Percentiles rank a stretch among this genome's conserved stretches.
phyloP scores from a whole-genome alignment of 2,329 filamentous ascomycete genomes.

The Decorospora gaudefroyi region DNA sequence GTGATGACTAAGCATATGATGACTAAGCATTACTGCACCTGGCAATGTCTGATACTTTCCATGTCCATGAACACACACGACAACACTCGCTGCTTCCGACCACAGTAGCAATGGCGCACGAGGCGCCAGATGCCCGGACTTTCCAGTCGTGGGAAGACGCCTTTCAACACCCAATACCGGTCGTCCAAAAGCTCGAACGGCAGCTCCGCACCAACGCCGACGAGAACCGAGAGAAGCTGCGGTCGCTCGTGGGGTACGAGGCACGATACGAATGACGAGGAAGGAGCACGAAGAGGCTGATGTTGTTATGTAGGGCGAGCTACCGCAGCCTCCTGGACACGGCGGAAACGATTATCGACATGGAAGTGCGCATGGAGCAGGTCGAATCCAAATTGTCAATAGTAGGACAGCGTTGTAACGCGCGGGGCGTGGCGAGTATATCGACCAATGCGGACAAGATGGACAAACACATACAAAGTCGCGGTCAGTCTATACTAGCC shows the following conservation, averaged over 20 bases:
- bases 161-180: constrained; percentile 67
- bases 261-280: not conserved
- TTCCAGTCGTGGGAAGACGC: constrained; percentile 69
- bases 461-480: constrained; percentile 51
- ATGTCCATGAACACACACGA: constrained; percentile 2
- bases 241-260: constrained; percentile 66
- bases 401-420: constrained; percentile 78
- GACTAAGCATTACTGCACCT: constrained; percentile 15
- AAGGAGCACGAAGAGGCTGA: constrained; percentile 8
- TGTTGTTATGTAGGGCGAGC: constrained; percentile 57
- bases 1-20: constrained; percentile 20
- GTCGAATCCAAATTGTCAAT: constrained; percentile 72
- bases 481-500: constrained; percentile 46
- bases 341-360: constrained; percentile 89
- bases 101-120: constrained; percentile 54
- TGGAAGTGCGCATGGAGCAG: constrained; percentile 76
- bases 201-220: constrained; percentile 65
- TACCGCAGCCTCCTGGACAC: constrained; percentile 92
- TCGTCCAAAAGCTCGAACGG: constrained; percentile 65
- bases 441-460: constrained; percentile 59
- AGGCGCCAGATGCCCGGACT: constrained; percentile 60
- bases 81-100: not conserved
- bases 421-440: constrained; percentile 70
- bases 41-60: constrained; percentile 7
- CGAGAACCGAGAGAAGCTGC: constrained; percentile 68